Percentiles rank a stretch among this genome's conserved stretches.
Conservation (phyloP, 2,329 filamentous ascomycete genomes). For the Scedosporium minutisporum region DNA sequence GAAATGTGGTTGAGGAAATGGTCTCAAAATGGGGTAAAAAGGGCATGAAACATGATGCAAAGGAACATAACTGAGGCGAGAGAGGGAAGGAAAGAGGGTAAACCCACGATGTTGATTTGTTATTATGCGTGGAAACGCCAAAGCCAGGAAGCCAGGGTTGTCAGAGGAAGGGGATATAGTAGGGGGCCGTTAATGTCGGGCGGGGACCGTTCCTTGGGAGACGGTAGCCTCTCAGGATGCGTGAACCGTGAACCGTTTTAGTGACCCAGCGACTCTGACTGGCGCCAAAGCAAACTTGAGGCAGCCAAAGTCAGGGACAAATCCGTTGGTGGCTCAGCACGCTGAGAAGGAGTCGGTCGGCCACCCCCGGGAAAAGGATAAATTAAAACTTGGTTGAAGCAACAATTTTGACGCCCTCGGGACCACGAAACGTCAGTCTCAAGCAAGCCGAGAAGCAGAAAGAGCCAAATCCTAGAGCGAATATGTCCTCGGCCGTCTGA, state of each 20-base stretch:
- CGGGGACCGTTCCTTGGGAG: slow-evolving; percentile 5
- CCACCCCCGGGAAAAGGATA: background rate
- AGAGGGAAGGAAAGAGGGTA: background rate
- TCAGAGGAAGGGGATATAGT: background rate
- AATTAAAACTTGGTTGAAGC: background rate
- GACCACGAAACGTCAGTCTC: background rate
- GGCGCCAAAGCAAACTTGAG: background rate
- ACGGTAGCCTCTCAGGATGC: background rate
- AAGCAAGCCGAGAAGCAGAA: background rate
- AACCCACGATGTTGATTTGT: slow-evolving; percentile 1
- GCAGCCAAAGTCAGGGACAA: background rate
- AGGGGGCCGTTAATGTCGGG: background rate
- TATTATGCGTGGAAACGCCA: slow-evolving; percentile 1
- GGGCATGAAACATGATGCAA: background rate
- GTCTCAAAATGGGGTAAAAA: background rate
- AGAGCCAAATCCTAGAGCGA: background rate
- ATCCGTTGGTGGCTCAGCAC: background rate
- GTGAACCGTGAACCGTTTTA: background rate
- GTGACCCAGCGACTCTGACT: background rate
- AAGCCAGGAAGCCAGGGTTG: background rate
- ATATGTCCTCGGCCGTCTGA: background rate
- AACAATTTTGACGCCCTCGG: background rate
- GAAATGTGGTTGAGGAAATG: background rate
- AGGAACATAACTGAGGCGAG: background rate
- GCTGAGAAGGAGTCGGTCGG: background rate